Evolutionary conservation across 2,329 filamentous ascomycete species (phyloP).

Genomic region (Exserohilum rostratum): DNA sequence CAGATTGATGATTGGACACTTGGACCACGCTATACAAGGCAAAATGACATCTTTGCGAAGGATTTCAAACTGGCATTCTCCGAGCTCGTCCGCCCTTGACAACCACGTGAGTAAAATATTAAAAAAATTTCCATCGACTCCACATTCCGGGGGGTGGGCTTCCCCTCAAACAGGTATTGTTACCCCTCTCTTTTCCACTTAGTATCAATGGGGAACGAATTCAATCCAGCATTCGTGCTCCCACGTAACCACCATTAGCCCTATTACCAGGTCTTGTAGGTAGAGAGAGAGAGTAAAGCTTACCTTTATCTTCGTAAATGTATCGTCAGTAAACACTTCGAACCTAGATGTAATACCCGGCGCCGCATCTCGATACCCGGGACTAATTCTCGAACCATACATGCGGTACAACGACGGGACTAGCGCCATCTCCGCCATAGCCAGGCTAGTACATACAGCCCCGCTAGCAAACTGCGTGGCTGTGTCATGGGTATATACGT

Average conservation of each 20-base stretch:
- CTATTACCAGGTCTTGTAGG: background rate
- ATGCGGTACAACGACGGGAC: slow-evolving; percentile 53
- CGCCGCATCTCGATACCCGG: slow-evolving; percentile 38
- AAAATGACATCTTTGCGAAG: slow-evolving; percentile 2
- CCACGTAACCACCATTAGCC: slow-evolving; percentile 1
- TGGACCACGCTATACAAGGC: background rate
- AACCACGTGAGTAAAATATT: background rate
- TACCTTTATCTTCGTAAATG: slow-evolving; percentile 23
- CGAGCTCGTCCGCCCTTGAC: too few relatives aligned
- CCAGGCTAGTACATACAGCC: slow-evolving; percentile 33
- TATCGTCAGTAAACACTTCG: slow-evolving; percentile 51
- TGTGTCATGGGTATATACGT: background rate
- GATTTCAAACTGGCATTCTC: background rate
- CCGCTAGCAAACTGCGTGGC: slow-evolving; percentile 1
- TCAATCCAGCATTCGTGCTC: slow-evolving; percentile 14
- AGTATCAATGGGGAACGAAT: background rate
- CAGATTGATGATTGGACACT: slow-evolving; percentile 16
- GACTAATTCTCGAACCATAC: slow-evolving; percentile 37
- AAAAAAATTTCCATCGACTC: background rate
- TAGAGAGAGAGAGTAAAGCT: background rate
- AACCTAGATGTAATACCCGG: slow-evolving; percentile 53
- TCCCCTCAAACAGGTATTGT: background rate
- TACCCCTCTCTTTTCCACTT: too few relatives aligned
- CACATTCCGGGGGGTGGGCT: slow-evolving; percentile 8
- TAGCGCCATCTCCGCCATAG: slow-evolving; percentile 59